Base-by-base conservation (phyloP, 306 rosid genomes). In the Pachyrhizus erosus region DNA sequence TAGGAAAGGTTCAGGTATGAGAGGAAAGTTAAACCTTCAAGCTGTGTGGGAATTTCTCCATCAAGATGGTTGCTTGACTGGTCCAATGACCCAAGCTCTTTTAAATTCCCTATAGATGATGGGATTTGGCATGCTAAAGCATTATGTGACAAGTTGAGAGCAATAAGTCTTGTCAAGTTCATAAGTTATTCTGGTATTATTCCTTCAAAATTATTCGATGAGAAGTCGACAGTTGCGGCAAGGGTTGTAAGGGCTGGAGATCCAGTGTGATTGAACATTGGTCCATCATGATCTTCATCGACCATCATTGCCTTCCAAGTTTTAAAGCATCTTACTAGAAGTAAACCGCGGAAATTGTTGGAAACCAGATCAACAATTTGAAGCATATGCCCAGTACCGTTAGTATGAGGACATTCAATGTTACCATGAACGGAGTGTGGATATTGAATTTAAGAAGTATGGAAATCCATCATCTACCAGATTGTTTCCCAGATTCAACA, bases 301-400 rank as follows among this genome's bases (percentile, higher is more conserved):
- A 9, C 15, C 46, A 45, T 34, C 87, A 90, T 87, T 73, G 85
- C 86, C n/a, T n/a, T n/a, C 31, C 31, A 27, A 27, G 31, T 27
- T 27, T 27, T 27, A 3, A 27, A 27, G 31, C 31, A 27, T 27
- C 2, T 27, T 27, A 3, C 31, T 27, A 3, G 31, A 27, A 27
- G 31, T 27, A 3, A 3, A 18, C 88, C 89, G 27, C 6, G 79
- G 20, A 88, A 88, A 39, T 46, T 83, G 86, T 88, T 90, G 69
- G 7, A 70, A 65, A 89, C 88, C 0, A 90, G 3, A 34, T 90
- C 88, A 1, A 85, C 8, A 46, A 90, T 87, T 52, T 87, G 89
- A 54, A 88, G 89, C 57, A 3, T 71, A 1, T 1, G 15, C 91
- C 89, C 84, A 15, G 6, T 57, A 4, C 31, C 23, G 23, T 3